Evolutionary conservation across 1,284 basidiomycete species (phyloP), one percentile per base, ranked within the genome.

Genomic region (Cutaneotrichosporon sp.): DNA sequence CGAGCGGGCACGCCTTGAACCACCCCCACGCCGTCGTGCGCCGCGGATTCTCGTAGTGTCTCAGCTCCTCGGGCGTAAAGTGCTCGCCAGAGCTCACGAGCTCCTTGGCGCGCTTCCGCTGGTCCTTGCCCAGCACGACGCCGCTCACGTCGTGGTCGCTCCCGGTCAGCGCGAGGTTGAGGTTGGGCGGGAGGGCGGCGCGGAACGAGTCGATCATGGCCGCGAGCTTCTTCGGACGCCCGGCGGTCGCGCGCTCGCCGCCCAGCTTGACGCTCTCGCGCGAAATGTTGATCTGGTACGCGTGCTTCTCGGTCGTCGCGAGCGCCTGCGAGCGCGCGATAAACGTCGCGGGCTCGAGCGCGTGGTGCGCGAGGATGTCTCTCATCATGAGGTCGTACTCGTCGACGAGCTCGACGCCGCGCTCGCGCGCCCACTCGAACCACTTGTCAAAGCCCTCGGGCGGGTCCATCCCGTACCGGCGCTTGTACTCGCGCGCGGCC

Each of bases 361-460:
- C 76, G 55, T 77, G 74, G 67, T 79, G 77, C 1, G 76, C 72
- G 33, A 79, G 53, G 0, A 79, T 29, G 62, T 78, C 77, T 51
- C 70, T 68, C 74, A 78, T 77, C 64, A 78, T 71, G 52, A 74
- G 71, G 63, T 80, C 77, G 65, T 75, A 80, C 57, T 78, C 92
- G 78, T 97, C 93, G 7, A 92, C 83, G 78, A 97, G 86, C 70
- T 87, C 86, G 64, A 92, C 87, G 22, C 85, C 81, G 71, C 89
- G 83, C 54, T 86, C 81, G 75, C 84, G 79, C 33, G 87, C 88
- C 77, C 92, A 97, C 53, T 80, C 70, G 60, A 74, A 82, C 79
- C 79, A 80, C 10, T 60, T 60, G 60, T 81, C 81, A 66, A 81
- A 82, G 0, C 81, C 82, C n/a, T 68, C 67, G 0, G 82, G 82